Percentiles rank a stretch among this genome's conserved stretches.
phyloP scores from a whole-genome alignment of 805 yeast genomes.

The Lipomyces orientalis region DNA sequence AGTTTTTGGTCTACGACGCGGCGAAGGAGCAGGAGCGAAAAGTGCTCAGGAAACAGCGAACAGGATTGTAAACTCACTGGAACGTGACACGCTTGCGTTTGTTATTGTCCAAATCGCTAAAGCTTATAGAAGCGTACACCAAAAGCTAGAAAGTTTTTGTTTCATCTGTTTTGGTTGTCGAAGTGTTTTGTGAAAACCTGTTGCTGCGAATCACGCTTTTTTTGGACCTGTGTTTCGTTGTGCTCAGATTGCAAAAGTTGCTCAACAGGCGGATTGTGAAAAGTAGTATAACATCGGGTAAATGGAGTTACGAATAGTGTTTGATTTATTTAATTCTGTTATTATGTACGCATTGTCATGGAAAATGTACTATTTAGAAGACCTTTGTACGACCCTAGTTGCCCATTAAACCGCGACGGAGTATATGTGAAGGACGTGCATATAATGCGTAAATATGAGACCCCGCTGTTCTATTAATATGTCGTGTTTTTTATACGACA shows the following conservation, averaged over 20 bases:
- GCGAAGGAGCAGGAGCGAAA: slow-evolving; percentile 67
- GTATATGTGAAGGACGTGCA: background rate
- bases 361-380: background rate
- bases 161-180: background rate
- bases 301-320: background rate
- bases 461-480: background rate
- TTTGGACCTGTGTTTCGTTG: background rate
- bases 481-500: too few relatives aligned
- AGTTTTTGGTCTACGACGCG: slow-evolving; percentile 85
- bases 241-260: background rate
- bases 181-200: background rate
- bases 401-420: background rate
- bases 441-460: background rate
- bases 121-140: background rate
- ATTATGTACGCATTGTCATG: background rate
- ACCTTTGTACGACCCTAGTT: background rate
- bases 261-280: background rate
- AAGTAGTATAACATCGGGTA: background rate
- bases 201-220: background rate
- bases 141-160: background rate
- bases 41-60: slow-evolving; percentile 28
- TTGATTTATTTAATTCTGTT: background rate
- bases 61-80: slow-evolving; percentile 14
- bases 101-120: too few relatives aligned
- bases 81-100: background rate